A percentile compares a stretch with the other conserved stretches of the same genome.
Conservation (phyloP, 192 early-diverging fungal species). For the Podochytrium sp. region DNA sequence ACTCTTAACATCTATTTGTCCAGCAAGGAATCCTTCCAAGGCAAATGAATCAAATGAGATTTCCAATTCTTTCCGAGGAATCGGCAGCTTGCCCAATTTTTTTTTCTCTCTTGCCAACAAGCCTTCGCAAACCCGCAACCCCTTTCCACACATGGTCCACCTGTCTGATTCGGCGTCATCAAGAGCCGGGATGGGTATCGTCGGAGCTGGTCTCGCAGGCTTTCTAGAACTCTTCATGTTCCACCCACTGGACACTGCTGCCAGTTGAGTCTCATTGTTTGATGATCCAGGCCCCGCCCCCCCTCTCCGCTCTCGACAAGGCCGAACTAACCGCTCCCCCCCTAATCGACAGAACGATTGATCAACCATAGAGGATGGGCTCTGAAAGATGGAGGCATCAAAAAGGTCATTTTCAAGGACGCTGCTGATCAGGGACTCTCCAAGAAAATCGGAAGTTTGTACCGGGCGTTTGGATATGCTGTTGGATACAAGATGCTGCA, state of each 20-base stretch:
- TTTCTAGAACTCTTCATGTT: slow-evolving; percentile 89
- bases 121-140: not conserved
- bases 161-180: not conserved
- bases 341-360: slow-evolving; percentile 27
- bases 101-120: not conserved
- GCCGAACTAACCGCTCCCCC: too few relatives aligned
- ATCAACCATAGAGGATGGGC: slow-evolving; percentile 49
- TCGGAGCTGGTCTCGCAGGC: slow-evolving; percentile 54
- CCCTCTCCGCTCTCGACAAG: too few relatives aligned
- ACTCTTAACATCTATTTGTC: too few relatives aligned
- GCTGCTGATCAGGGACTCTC: slow-evolving; percentile 64
- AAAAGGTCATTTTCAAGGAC: slow-evolving; percentile 84
- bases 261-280: too few relatives aligned
- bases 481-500: slow-evolving; percentile 93
- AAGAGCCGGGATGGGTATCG: slow-evolving; percentile 19
- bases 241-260: slow-evolving; percentile 94
- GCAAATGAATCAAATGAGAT: too few relatives aligned
- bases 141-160: not conserved
- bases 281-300: too few relatives aligned
- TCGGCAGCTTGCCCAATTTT: not conserved
- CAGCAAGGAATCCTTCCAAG: too few relatives aligned
- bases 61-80: too few relatives aligned
- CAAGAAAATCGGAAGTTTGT: slow-evolving; percentile 79
- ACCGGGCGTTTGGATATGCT: slow-evolving; percentile 90
- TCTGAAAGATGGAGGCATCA: slow-evolving; percentile 66